Evolutionary conservation across 139 green algal genomes (phyloP).

Genomic region (Microglena sp.): DNA sequence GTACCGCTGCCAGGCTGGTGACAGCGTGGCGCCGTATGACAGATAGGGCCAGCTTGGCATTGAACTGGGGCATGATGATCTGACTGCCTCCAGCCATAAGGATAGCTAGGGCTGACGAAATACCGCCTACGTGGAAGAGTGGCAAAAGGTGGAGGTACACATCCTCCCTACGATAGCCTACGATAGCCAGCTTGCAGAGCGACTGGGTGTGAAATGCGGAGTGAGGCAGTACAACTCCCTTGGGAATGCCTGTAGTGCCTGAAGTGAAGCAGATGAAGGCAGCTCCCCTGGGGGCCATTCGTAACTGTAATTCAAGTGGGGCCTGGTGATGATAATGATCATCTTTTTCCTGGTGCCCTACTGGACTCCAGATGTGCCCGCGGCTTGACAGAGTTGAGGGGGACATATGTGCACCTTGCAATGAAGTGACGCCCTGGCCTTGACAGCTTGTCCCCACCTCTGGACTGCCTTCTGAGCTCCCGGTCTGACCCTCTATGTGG

Average conservation of each 20-base stretch:
- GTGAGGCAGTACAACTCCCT: slow-evolving; percentile 55
- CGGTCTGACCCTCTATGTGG: no score
- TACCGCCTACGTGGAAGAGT: slow-evolving; percentile 79
- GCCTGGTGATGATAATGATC: neutral
- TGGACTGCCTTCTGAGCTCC: neutral
- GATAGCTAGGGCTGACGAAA: slow-evolving; percentile 66
- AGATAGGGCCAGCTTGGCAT: neutral
- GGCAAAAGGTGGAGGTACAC: slow-evolving; percentile 79
- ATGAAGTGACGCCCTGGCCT: neutral
- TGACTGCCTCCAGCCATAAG: slow-evolving; percentile 60
- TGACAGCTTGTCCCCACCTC: neutral
- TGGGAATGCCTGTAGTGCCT: slow-evolving; percentile 30
- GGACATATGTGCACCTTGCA: neutral
- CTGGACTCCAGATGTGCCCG: neutral
- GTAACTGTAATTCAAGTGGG: slow-evolving; percentile 20
- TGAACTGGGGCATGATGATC: slow-evolving; percentile 38
- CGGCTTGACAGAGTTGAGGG: neutral
- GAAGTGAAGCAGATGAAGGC: slow-evolving; percentile 49
- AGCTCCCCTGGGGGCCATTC: slow-evolving; percentile 4
- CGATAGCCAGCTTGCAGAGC: slow-evolving; percentile 52
- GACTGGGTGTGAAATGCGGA: slow-evolving; percentile 57
- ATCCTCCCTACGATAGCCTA: slow-evolving; percentile 57
- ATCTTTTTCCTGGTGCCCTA: neutral
- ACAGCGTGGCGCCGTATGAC: slow-evolving; percentile 35
- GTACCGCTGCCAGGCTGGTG: slow-evolving; percentile 75